Base-by-base conservation (phyloP, 805 yeast genomes). In the Clavispora fructus region DNA sequence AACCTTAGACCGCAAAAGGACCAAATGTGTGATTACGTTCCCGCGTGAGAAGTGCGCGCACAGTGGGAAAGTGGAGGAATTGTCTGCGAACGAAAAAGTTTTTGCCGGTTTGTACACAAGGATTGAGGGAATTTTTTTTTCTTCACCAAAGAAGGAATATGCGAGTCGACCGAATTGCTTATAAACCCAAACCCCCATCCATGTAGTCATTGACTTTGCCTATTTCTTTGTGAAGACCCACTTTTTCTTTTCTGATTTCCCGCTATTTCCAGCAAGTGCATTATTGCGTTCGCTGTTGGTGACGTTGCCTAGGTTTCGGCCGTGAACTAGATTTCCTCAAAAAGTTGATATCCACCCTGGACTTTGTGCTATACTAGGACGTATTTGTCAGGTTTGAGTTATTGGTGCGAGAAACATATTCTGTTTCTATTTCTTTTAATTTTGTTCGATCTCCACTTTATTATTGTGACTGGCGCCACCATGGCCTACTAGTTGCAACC, bases 401-500 rank as follows among this genome's bases (percentile, higher is more conserved):
- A 17, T 17, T 16, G 35, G 25, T 16, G n/a, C 32, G 3, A 30
- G 37, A 33, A 33, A 6, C 37, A 33, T 33, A 16, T 16, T 31
- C 23, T 10, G 37, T 16, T 16, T 33, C 37, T 9, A 33, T 33
- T 33, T 17, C 9, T 33, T 33, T 14, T 12, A 12, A 14, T 7
- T 33, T 33, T 33, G n/a, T 33, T 33, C 25, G 23, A 9, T 16
- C 37, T 33, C 37, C 13, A 13, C 37, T 33, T 33, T 33, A 16
- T 23, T 17, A 16, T 33, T 33, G 37, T 14, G 37, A 33, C 37
- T 9, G 12, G 35, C n/a, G 37, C 37, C 37, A 42, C 35, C 33
- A 42, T 42, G 44, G 44, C 44, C 14, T 16, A 25, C 27, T 42
- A 42, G 44, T 39, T 39, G 14, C 31, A 12, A 25, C 16, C 7